Evolutionary conservation across 495 filamentous ascomycete genomes (phyloP).

Genomic region (Neurospora sublineolata): DNA sequence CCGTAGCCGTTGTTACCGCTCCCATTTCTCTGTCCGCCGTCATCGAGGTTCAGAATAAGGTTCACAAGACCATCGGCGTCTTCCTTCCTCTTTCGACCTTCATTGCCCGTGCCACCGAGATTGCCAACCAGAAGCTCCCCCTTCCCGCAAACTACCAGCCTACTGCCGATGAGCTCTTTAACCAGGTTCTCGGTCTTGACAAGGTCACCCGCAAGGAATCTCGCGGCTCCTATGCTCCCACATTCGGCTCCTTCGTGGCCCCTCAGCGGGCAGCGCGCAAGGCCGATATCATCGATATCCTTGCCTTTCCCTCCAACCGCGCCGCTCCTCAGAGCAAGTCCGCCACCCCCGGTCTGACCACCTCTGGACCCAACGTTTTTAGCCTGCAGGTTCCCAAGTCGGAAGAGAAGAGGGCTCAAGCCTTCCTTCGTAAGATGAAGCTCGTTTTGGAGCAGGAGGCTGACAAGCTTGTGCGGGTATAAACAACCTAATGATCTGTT

Average conservation of each 20-base stretch:
- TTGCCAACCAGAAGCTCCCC: conserved; percentile 81
- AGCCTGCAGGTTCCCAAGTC: conserved; percentile 61
- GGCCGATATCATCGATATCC: conserved; percentile 67
- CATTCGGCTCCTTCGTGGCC: neutral
- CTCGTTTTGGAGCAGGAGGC: conserved; percentile 71
- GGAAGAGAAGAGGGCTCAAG: conserved; percentile 68
- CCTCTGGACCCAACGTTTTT: conserved; percentile 59
- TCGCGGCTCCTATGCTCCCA: conserved; percentile 51
- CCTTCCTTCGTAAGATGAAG: conserved; percentile 79
- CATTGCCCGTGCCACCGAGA: conserved; percentile 65
- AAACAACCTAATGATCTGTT: neutral
- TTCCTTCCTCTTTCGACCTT: conserved; percentile 79
- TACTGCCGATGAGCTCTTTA: conserved; percentile 73
- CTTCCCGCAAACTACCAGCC: conserved; percentile 46
- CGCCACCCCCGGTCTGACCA: conserved; percentile 24
- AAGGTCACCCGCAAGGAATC: conserved; percentile 31
- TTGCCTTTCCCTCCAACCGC: conserved; percentile 40
- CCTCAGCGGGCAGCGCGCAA: conserved; percentile 51
- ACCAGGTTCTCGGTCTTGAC: conserved; percentile 70
- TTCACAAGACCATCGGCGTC: conserved; percentile 63
- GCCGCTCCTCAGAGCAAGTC: conserved; percentile 17
- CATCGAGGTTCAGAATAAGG: conserved; percentile 63
- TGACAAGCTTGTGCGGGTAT: conserved; percentile 50
- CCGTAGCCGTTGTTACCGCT: conserved; percentile 48
- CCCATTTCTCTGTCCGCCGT: conserved; percentile 70